Evolutionary conservation across 2,329 filamentous ascomycete genomes (phyloP), one percentile per base, ranked within the genome.

Genomic region (Domatiomyces catenatus): DNA sequence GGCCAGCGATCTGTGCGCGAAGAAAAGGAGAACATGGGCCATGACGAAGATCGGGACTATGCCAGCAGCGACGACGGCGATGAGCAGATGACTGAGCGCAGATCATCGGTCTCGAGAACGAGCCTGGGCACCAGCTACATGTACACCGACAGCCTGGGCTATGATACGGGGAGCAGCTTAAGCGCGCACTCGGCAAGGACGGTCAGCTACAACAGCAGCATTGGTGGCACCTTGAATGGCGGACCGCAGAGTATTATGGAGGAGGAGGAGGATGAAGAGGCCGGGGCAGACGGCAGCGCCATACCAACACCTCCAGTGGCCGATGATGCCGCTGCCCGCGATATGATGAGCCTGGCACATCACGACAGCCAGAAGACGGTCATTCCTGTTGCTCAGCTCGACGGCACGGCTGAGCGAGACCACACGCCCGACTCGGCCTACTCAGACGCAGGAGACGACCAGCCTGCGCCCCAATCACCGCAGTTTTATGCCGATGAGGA

Each of bases 11-110:
- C 59, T 24, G 66, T 66, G 3, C 54, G 66, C 36, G 64, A 67
- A 7, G 69, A 73, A 61, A 82, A 83, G 64, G 81, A 83, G 62
- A 83, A 84, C 56, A 69, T 83, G 42, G 72, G 73, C n/a, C 32
- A 39, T 39, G 32, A 39, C 32, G 32, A 39, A 39, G 81, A 84
- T 62, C 76, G 74, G 46, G 64, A 65, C 44, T 63, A 64, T 8
- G 67, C 66, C 43, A 67, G 63, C 51, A 56, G 64, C 22, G 69
- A 68, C 20, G 65, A 65, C 18, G 65, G 65, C 22, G 64, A 61
- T 5, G 79, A 83, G 39, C 58, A 64, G 15, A 65, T 63, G n/a
- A 70, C 69, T 0, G 69, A 72, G 52, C 62, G 70, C 44, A 61
- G 67, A 44, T 65, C 67, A 2, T 70, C 67, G 57, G 69, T 69